phyloP scores from a whole-genome alignment of 2,329 filamentous ascomycete species.

The Dothidotthia symphoricarpi region DNA sequence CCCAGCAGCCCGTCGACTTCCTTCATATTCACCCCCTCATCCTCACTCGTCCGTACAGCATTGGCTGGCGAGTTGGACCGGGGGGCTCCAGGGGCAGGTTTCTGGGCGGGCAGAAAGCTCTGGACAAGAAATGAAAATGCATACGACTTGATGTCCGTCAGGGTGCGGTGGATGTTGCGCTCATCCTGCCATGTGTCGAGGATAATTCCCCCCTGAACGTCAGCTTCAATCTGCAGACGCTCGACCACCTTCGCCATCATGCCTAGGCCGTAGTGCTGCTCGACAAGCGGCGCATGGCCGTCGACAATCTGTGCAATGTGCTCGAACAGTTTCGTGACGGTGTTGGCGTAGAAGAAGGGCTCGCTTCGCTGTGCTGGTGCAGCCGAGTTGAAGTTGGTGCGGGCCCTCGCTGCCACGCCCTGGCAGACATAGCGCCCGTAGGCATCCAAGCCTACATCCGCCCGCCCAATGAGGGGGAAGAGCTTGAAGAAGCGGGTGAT shows the following conservation, averaged over 20 bases:
- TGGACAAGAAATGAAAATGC: slow-evolving; percentile 96
- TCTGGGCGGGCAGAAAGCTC: slow-evolving; percentile 77
- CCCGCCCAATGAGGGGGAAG: slow-evolving; percentile 87
- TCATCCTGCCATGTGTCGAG: slow-evolving; percentile 96
- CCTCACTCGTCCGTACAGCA: slow-evolving; percentile 67
- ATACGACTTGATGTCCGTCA: slow-evolving; percentile 96
- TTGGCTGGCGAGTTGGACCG: slow-evolving; percentile 74
- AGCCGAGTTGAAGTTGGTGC: slow-evolving; percentile 73
- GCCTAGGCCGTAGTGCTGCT: slow-evolving; percentile 86
- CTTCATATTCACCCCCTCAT: slow-evolving; percentile 95
- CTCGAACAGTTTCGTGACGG: slow-evolving; percentile 88
- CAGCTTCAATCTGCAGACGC: slow-evolving; percentile 86
- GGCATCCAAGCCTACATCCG: slow-evolving; percentile 86
- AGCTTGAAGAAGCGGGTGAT: slow-evolving; percentile 98
- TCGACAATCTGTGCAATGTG: slow-evolving; percentile 97
- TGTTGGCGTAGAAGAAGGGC: slow-evolving; percentile 86
- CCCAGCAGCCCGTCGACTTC: slow-evolving; percentile 84
- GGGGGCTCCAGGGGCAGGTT: slow-evolving; percentile 59
- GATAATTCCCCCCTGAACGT: slow-evolving; percentile 93
- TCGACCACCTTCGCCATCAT: slow-evolving; percentile 96
- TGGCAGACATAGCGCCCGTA: slow-evolving; percentile 96
- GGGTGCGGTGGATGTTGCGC: slow-evolving; percentile 73
- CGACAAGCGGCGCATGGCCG: slow-evolving; percentile 83
- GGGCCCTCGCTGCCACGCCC: slow-evolving; percentile 81
- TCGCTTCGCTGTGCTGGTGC: slow-evolving; percentile 64